Evolutionary conservation across 2,329 filamentous ascomycete species (phyloP).

Genomic region (Colletotrichum sp.): DNA sequence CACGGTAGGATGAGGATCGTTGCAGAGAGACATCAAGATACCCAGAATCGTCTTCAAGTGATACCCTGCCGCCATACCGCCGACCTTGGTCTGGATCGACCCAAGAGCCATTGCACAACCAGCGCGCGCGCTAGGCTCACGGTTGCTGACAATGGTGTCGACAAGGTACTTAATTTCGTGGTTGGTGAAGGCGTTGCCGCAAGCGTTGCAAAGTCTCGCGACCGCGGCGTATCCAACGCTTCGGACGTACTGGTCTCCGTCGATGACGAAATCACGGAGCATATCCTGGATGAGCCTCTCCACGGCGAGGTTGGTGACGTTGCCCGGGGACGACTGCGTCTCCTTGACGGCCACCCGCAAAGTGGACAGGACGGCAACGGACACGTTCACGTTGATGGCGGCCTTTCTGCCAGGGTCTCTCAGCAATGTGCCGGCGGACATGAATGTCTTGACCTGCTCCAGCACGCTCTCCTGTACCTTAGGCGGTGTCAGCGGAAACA

Average conservation of each 20-base stretch:
- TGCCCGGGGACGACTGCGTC: conserved; percentile 73
- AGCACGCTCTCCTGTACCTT: conserved; percentile 96
- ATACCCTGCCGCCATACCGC: conserved; percentile 95
- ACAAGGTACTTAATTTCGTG: conserved; percentile 89
- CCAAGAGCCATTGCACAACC: conserved; percentile 94
- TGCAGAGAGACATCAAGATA: conserved; percentile 96
- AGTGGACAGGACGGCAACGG: conserved; percentile 78
- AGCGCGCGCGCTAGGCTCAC: conserved; percentile 90
- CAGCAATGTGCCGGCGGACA: conserved; percentile 80
- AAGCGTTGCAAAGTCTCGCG: conserved; percentile 81
- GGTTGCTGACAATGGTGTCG: conserved; percentile 91
- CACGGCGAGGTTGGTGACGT: conserved; percentile 75
- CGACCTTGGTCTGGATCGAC: conserved; percentile 92
- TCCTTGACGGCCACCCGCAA: conserved; percentile 87
- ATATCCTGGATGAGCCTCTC: conserved; percentile 86
- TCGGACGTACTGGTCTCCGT: conserved; percentile 85
- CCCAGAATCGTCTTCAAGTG: conserved; percentile 97
- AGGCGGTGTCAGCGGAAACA: conserved; percentile 84
- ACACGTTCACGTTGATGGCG: conserved; percentile 90
- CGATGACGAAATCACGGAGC: conserved; percentile 73
- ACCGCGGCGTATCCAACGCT: conserved; percentile 85
- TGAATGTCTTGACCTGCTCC: conserved; percentile 89
- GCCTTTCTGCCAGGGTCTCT: conserved; percentile 88
- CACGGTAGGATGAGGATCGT: conserved; percentile 92
- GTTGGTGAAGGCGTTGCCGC: conserved; percentile 88